These are phyloP conservation scores for Rhizophagus prolifer DNA, from an alignment of 192 early-diverging fungal genomes.

Conservation along the genomic window DNA sequence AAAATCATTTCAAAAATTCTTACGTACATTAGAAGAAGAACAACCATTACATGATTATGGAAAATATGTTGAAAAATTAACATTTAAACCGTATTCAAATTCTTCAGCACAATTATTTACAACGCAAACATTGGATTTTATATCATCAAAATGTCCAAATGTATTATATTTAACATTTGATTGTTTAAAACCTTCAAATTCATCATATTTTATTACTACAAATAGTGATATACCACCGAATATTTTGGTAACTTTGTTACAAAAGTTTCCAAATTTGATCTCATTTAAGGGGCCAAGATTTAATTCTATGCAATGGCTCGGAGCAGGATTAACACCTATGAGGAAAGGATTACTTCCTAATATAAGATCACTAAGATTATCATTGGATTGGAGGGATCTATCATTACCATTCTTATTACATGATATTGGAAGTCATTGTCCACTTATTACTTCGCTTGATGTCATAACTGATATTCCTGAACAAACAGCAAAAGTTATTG, in stretches of 20 bases:
- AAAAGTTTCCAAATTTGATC: neutral
- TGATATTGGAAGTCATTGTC: neutral
- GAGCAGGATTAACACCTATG: neutral
- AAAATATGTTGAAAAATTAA: neutral
- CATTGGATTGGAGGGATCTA: neutral
- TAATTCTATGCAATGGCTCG: neutral
- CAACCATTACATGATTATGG: neutral
- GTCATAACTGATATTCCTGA: neutral
- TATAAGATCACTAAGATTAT: neutral
- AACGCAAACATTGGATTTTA: neutral
- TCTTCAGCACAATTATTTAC: neutral
- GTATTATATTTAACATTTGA: neutral
- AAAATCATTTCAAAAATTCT: slow-evolving; percentile 8
- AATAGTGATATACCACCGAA: neutral
- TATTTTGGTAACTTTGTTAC: neutral
- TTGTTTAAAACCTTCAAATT: neutral
- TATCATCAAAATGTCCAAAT: neutral
- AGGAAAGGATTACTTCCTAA: neutral
- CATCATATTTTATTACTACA: neutral
- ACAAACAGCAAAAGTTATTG: neutral
- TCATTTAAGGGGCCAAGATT: slow-evolving; percentile 2
- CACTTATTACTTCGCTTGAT: neutral
- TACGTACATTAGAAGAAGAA: neutral
- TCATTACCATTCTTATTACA: neutral
- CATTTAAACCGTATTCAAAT: neutral